Evolutionary conservation across 2,329 filamentous ascomycete genomes (phyloP), one percentile per base, ranked within the genome.

Genomic region (Claviceps paspali): DNA sequence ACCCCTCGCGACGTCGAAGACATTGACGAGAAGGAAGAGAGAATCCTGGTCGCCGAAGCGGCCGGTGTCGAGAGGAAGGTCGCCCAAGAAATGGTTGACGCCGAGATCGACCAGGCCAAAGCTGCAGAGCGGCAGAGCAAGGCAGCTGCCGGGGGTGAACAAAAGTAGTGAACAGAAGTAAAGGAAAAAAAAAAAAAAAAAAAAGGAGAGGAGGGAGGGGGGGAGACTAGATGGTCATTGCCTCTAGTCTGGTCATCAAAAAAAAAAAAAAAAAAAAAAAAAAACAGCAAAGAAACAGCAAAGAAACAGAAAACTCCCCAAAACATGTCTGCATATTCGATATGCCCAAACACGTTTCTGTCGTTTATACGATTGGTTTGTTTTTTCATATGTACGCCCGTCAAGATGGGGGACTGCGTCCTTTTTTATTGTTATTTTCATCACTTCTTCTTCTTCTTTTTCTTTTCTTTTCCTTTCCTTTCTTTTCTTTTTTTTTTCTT

Each of bases 1-100:
- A 79, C 79, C 7, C 82, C 82, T 1, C 82, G 86, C 53, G 91
- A 96, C 50, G 76, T 78, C 22, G 84, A 94, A 43, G 74, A 96
- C 55, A 96, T 96, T 49, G 88, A 96, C 52, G 91, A 96, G 59
- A 86, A 88, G 64, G 85, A 94, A 46, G 82, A 85, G 55, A 72
- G 78, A 42, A 59, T 67, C 38, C 55, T 64, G 19, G 56, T 64
- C 2, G 72, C 74, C 6, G 64, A 68, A 21, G 61, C 64, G 27
- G 59, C 61, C 39, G 64, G 58, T 27, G 51, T 63, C 10, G 61
- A 67, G 40, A 63, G 65, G 48, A 61, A 59, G 35, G 65, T 70
- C 45, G 66, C 65, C 6, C 53, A 53, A 41, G 73, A 76, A 50
- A 72, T 73, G 40, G 55, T 65, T 3, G 68, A 68, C 35, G 69